Evolutionary conservation across 768 basidiomycete genomes (phyloP), one percentile per base, ranked within the genome.

Genomic region (Serpula lacrymans): DNA sequence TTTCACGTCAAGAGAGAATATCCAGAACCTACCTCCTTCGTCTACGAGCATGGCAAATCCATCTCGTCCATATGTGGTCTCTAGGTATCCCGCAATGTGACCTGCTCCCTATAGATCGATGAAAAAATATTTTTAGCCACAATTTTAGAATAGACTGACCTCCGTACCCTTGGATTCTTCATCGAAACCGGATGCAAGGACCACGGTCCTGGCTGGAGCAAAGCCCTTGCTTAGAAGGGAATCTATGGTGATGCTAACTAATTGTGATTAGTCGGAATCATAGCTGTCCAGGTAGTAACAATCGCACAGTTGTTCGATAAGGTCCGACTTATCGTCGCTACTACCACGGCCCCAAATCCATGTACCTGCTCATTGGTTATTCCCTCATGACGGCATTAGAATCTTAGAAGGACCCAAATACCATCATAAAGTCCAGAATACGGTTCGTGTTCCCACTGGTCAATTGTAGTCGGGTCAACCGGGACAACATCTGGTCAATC

Each of bases 281-380:
- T 5, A n/a, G n/a, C n/a, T n/a, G n/a, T n/a, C n/a, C n/a, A n/a
- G n/a, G n/a, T n/a, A 12, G 28, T 26, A 9, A 22, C 11, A 18
- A 43, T 79, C 80, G 16, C 18, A 55, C 78, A 65, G 47, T 72
- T 74, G 18, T 18, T 71, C 71, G 45, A 84, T 75, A 22, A 84
- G 54, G 10, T 74, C 77, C 34, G 72, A 72, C 65, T 90, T 89
- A 63, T 88, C 84, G 52, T 91, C 88, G 3, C 66, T 67, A 34
- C 75, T 71, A 25, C 88, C 88, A 7, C 88, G 71, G 6, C 88
- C 88, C 85, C 86, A 89, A 13, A 91, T 69, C 44, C 69, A 73
- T 37, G 75, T 63, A n/a, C 74, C 75, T 65, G 37, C n/a, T 10
- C 12, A n/a, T 5, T 35, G 11, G 35, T 9, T 13, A 40, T 21